Evolutionary conservation across 495 filamentous ascomycete species (phyloP), one percentile per base, ranked within the genome.

Genomic region (Cercophora scortea): DNA sequence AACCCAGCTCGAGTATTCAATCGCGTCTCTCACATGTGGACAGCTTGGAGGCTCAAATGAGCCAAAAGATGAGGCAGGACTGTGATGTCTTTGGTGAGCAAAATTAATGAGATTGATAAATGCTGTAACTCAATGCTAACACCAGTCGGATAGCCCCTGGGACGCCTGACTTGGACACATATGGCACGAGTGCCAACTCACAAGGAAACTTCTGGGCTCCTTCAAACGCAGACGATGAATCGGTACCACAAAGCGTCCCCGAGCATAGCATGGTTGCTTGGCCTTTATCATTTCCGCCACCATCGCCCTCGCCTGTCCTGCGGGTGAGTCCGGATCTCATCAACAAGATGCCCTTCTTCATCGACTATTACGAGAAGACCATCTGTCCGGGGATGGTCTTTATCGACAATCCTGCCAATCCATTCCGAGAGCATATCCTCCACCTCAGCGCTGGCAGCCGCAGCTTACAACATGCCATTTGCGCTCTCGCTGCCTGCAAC

Each of bases 321-420:
- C 71, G 71, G 51, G 62, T 77, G 51, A 74, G 62, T 64, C 61
- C 72, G 32, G 78, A 80, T 56, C 71, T 82, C 59, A 72, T 78
- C 55, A 65, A 75, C 49, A 77, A 75, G 58, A 74, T 83, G 65
- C 73, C 74, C 5, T 84, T 80, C 66, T 80, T 83, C 63, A 78
- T 88, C 66, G 80, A 87, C 56, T 87, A 87, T 63, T 89, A 93
- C 67, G 84, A 91, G 51, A 92, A 90, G 61, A 85, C 87, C 56
- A 90, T 97, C 67, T 93, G 91, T 54, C 87, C 89, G 0, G 86
- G 88, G 54, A 86, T 96, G 59, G 90, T 96, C 13, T 85, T 90
- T 44, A 93, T 96, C 68, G 92, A 97, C 61, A 83, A 83, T 8
- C 86, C 88, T 9, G 81, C 68, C 51, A 84, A 96, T 61, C 92